Evolutionary conservation across 2,329 filamentous ascomycete genomes (phyloP), one percentile per base, ranked within the genome.

Genomic region (Septoria linicola): DNA sequence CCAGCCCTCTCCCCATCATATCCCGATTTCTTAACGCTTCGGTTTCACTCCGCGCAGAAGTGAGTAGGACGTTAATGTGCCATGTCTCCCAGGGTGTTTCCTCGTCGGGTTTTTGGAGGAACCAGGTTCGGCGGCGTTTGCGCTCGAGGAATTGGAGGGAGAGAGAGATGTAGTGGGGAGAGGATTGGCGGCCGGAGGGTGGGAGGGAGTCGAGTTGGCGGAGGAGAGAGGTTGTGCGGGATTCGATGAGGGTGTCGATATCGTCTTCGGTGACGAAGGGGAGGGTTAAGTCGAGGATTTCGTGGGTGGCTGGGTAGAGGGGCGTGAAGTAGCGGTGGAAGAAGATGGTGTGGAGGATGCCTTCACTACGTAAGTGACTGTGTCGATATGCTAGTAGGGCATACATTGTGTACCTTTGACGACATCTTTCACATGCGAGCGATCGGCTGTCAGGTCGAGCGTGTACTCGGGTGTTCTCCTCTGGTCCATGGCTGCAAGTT

Each of bases 11-110:
- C 65, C 92, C 89, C 87, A 96, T 96, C 43, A 90, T 88, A 65
- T 85, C 84, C 63, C 91, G 87, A 61, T 95, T 89, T 70, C 96
- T 95, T 41, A 84, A 84, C 54, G 88, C 84, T 70, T 96, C 92
- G 91, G 62, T 51, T 66, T 97, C 92, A 8, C 89, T 96, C 65
- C 87, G 78, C 23, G 92, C 91, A 62, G 89, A 90, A 8, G 90
- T 89, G 49, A 96, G 83, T n/a, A 90, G 95, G 43, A 97, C 88
- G 70, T 95, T 89, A 60, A 99, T 74, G 37, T 88, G 89, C 93
- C 93, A 99, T 66, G 83, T 84, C 77, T 97, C 93, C 93, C 93
- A 99, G 70, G 90, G 95, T 14, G 96, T 84, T 70, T 96, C 91
- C 69, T 97, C 91, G 60, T 96, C 92, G 19, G 83, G 86, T 63